phyloP scores from a whole-genome alignment of 129 eudicot species.

The Flaveria robusta region DNA sequence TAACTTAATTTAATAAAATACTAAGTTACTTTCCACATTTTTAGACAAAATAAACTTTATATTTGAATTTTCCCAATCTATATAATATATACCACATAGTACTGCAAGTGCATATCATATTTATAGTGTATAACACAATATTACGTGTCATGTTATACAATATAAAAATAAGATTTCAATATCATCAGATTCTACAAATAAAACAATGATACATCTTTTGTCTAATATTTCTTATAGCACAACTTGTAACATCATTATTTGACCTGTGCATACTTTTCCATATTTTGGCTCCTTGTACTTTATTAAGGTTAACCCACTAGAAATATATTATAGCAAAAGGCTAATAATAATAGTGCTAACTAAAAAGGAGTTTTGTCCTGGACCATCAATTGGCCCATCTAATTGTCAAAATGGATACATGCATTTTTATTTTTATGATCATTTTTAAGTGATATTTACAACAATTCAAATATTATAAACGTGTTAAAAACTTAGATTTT shows the following conservation, averaged over 20 bases:
- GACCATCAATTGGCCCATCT: conserved; percentile 1
- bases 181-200: neutral
- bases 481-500: no score
- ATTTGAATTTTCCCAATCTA: no score
- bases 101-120: no score
- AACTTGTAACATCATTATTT: neutral
- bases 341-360: conserved; percentile 13
- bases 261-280: conserved; percentile 22
- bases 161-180: no score
- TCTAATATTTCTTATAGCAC: neutral
- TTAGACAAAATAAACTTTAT: no score
- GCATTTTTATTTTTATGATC: neutral
- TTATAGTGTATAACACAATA: no score
- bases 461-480: no score
- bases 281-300: conserved; percentile 15
- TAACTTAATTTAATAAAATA: no score
- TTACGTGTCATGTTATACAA: no score
- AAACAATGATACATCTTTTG: neutral
- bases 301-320: conserved; percentile 3
- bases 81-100: no score
- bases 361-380: conserved; percentile 26
- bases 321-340: conserved; percentile 12
- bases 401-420: neutral
- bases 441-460: neutral
- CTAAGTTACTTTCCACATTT: no score